Evolutionary conservation across 2,329 filamentous ascomycete genomes (phyloP), one percentile per base, ranked within the genome.

Genomic region (Trichocomaceae sp.): DNA sequence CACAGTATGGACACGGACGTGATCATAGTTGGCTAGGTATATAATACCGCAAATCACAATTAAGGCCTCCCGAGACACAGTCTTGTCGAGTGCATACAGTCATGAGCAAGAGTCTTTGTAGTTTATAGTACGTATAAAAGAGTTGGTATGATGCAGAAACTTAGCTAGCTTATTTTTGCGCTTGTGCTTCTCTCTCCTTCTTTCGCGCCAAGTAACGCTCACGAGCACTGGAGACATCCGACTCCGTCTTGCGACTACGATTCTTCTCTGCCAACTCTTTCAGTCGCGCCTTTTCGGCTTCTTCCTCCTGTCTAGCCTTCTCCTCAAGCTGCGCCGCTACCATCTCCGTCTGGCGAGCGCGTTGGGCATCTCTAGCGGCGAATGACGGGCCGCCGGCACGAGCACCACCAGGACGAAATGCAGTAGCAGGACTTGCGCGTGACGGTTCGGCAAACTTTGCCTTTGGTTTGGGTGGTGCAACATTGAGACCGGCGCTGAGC

Each of bases 151-250:
- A 35, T 4, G n/a, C 35, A 17, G n/a, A 17, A 17, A 39, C 6
- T 39, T 17, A 17, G n/a, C 33, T 20, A 47, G 4, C 49, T 29
- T 39, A 46, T 17, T 22, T 44, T 33, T 54, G 48, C 26, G 55
- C 55, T 41, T 56, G 54, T 8, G 49, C 47, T 68, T 73, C 71
- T 35, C 69, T 66, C 58, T 83, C 81, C 58, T 70, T 76, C 72
- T 84, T 84, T 59, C 82, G 71, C 51, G 81, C 79, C 62, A 85
- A 65, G 63, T 83, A 85, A 45, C 83, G 72, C 65, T 84, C 83
- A 61, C 77, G 80, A 3, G 83, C 83, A 63, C 81, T 81, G 57
- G 74, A 77, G 39, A 85, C 80, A 55, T 84, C 82, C 12, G 64
- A 68, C 29, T 76, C 74, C 1, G 80, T 82, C 72, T 84, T 83